A percentile compares a stretch with the other conserved stretches of the same genome.
These are phyloP conservation scores for Phytophthora uliginosa DNA, from an alignment of 352 stramenopile genomes.

Conservation along the genomic window DNA sequence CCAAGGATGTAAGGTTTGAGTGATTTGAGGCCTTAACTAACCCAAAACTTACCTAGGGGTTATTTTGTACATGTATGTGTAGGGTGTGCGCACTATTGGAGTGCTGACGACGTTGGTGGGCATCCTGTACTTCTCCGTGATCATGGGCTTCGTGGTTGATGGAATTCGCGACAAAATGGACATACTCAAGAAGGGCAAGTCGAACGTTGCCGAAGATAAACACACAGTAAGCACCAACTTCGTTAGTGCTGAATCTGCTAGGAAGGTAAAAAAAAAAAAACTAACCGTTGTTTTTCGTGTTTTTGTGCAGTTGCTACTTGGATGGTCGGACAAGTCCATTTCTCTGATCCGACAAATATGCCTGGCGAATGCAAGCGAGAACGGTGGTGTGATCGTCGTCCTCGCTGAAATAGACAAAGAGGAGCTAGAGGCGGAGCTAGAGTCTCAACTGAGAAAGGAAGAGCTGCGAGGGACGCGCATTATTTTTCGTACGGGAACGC, in stretches of 20 bases:
- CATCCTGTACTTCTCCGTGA: conserved; percentile 91
- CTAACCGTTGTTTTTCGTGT: neutral
- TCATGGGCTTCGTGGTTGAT: conserved; percentile 92
- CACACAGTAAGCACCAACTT: conserved; percentile 66
- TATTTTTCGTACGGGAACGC: conserved; percentile 85
- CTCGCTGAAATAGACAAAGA: conserved; percentile 84
- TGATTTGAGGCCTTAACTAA: neutral
- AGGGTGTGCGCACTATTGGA: conserved; percentile 69
- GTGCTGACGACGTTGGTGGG: conserved; percentile 70
- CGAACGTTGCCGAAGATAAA: conserved; percentile 77
- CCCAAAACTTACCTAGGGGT: neutral
- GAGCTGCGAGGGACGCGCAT: conserved; percentile 81
- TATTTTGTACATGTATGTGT: neutral
- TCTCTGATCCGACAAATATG: conserved; percentile 90
- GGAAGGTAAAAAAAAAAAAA: too few species aligned
- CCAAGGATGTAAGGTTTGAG: conserved; percentile 33
- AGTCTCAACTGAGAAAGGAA: conserved; percentile 65
- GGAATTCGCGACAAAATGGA: conserved; percentile 91
- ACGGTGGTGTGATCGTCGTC: conserved; percentile 84
- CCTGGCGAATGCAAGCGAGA: conserved; percentile 89
- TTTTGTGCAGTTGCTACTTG: conserved; percentile 72
- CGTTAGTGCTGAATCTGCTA: too few species aligned
- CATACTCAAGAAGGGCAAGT: conserved; percentile 90
- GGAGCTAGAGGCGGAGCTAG: conserved; percentile 75
- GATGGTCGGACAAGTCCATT: conserved; percentile 91